A percentile compares a stretch with the other conserved stretches of the same genome.
These are phyloP conservation scores for Suillus sp. DNA, from an alignment of 768 basidiomycete species.

Conservation along the genomic window DNA sequence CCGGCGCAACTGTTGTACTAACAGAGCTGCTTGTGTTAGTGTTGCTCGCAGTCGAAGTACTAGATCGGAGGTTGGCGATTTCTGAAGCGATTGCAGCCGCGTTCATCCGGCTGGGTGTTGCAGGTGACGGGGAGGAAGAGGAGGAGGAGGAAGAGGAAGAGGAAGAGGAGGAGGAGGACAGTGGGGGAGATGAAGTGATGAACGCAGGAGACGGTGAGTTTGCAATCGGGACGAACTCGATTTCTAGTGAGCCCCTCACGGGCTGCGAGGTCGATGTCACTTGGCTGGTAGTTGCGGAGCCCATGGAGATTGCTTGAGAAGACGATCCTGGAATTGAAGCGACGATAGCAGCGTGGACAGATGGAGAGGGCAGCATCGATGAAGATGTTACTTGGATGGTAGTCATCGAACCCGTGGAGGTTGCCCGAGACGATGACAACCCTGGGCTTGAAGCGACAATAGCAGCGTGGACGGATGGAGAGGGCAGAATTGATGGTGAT, in stretches of 20 bases:
- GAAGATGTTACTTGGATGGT: slow-evolving; percentile 1
- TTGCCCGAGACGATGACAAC: not conserved
- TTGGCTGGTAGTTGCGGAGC: slow-evolving; percentile 7
- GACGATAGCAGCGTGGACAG: not conserved
- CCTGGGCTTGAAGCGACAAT: not conserved
- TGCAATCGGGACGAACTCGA: slow-evolving; percentile 24
- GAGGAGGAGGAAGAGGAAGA: slow-evolving; percentile 2
- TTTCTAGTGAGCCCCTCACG: slow-evolving; percentile 19
- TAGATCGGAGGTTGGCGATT: slow-evolving; percentile 16
- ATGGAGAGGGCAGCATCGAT: not conserved
- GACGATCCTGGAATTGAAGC: not conserved
- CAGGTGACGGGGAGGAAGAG: slow-evolving; percentile 9
- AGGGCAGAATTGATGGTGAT: not conserved
- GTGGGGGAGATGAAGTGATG: not conserved
- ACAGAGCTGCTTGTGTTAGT: slow-evolving; percentile 10
- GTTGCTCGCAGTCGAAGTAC: slow-evolving; percentile 1
- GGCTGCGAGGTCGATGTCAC: slow-evolving; percentile 3
- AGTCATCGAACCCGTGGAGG: not conserved
- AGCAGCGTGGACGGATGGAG: not conserved
- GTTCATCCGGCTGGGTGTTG: slow-evolving; percentile 13
- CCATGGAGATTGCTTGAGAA: not conserved
- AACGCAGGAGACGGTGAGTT: slow-evolving; percentile 5
- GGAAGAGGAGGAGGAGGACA: slow-evolving; percentile 5
- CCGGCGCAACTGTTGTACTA: slow-evolving; percentile 17
- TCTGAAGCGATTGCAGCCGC: slow-evolving; percentile 24